Conservation (phyloP, 495 filamentous ascomycete genomes). For the Chaetomium tenue region DNA sequence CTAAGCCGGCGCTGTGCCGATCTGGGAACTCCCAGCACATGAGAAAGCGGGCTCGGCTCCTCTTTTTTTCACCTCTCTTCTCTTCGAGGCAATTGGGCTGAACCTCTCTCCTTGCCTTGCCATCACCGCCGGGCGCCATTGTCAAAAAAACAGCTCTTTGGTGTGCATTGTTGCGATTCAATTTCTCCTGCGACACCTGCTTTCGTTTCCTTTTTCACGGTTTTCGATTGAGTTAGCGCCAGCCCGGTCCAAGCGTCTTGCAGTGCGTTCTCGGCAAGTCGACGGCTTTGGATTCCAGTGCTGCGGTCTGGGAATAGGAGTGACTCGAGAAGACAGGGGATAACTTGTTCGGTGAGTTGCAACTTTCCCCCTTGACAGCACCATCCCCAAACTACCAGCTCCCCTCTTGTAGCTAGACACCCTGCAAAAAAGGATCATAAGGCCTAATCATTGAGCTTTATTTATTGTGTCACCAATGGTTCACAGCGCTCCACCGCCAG, state of each 20-base stretch:
- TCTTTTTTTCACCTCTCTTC: constrained; percentile 18
- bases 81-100: constrained; percentile 10
- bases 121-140: constrained; percentile 6
- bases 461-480: constrained; percentile 19
- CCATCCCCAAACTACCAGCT: background rate
- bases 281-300: background rate
- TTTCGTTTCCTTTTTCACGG: background rate
- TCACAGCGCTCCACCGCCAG: constrained; percentile 5
- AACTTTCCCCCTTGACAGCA: background rate
- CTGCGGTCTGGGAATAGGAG: constrained; percentile 15
- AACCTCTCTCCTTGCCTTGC: background rate
- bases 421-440: background rate
- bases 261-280: constrained; percentile 8
- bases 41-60: constrained; percentile 15
- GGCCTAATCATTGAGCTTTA: background rate
- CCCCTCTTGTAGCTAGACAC: background rate
- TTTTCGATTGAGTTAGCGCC: background rate
- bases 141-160: background rate
- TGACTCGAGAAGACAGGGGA: background rate
- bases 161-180: background rate
- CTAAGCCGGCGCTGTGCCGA: constrained; percentile 11
- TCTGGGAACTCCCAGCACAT: constrained; percentile 14
- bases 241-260: constrained; percentile 11
- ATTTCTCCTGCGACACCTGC: background rate
- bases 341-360: constrained; percentile 15